Percentiles rank a stretch among this genome's conserved stretches.
These are phyloP conservation scores for Candida pseudoglaebosa DNA, from an alignment of 805 yeast genomes.

Conservation along the genomic window DNA sequence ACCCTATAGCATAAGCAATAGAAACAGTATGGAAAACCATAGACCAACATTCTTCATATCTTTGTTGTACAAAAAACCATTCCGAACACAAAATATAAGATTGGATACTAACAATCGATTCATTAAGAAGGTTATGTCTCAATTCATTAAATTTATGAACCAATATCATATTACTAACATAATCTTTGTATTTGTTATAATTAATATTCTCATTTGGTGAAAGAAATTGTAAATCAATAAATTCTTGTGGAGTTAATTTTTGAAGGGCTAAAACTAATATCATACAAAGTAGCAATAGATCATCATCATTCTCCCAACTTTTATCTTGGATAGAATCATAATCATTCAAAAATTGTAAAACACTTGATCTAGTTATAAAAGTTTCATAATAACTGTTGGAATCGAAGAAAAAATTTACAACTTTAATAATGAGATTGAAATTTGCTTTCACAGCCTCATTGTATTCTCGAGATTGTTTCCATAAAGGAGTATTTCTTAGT, in stretches of 20 bases:
- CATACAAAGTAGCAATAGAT: conserved; percentile 43
- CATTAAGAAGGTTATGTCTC: conserved; percentile 44
- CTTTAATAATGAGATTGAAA: conserved; percentile 24
- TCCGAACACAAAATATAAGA: conserved; percentile 50
- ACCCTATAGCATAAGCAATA: conserved; percentile 48
- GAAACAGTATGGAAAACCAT: conserved; percentile 47
- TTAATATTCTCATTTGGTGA: conserved; percentile 17
- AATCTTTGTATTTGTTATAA: conserved; percentile 14
- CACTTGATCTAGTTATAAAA: conserved; percentile 30
- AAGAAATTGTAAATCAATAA: conserved; percentile 15
- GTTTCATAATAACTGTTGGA: conserved; percentile 35
- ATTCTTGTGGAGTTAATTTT: conserved; percentile 30
- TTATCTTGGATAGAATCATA: conserved; percentile 27
- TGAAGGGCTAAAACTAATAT: conserved; percentile 39
- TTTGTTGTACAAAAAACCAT: conserved; percentile 45
- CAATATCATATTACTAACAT: conserved; percentile 21
- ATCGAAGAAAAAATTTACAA: conserved; percentile 43
- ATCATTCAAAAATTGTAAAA: conserved; percentile 34
- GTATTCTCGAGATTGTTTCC: conserved; percentile 14
- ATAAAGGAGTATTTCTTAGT: conserved; percentile 14
- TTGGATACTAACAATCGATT: conserved; percentile 45
- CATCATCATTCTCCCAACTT: conserved; percentile 49
- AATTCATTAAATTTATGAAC: conserved; percentile 41
- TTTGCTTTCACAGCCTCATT: conserved; percentile 21
- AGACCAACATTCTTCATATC: conserved; percentile 51